Evolutionary conservation across 495 filamentous ascomycete species (phyloP).

Genomic region (Pseudomonodictys pantanalensis): DNA sequence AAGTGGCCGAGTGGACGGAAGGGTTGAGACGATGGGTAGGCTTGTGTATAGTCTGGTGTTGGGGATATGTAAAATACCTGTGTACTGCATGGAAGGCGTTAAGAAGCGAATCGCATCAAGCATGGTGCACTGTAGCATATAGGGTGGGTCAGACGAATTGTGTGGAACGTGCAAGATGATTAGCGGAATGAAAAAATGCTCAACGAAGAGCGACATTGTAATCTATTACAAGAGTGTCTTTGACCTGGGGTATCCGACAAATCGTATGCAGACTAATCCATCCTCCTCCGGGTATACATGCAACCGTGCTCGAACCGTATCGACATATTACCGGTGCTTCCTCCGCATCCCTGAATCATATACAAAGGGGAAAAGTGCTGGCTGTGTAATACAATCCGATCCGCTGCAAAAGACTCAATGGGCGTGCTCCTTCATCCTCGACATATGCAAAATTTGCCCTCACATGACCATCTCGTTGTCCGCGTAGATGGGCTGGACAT

Average conservation of each 20-base stretch:
- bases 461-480: constrained; percentile 36
- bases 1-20: constrained; percentile 72
- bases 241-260: constrained; percentile 9
- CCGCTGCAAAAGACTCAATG: background rate
- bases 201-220: background rate
- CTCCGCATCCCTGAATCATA: background rate
- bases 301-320: background rate
- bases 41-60: no score
- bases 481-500: constrained; percentile 13
- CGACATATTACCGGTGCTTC: background rate
- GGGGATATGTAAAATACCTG: no score
- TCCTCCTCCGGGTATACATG: background rate
- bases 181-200: background rate
- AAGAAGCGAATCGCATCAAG: no score
- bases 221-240: constrained; percentile 13
- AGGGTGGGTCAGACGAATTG: no score
- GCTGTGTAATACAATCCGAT: background rate
- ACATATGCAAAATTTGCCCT: background rate
- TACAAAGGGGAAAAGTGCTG: background rate
- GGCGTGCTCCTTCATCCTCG: background rate
- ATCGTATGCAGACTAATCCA: constrained; percentile 13
- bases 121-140: no score
- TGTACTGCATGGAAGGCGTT: no score
- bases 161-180: no score
- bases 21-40: no score